These are phyloP conservation scores for Moniliophthora roreri DNA, from an alignment of 1,284 basidiomycete genomes.

Conservation along the genomic window DNA sequence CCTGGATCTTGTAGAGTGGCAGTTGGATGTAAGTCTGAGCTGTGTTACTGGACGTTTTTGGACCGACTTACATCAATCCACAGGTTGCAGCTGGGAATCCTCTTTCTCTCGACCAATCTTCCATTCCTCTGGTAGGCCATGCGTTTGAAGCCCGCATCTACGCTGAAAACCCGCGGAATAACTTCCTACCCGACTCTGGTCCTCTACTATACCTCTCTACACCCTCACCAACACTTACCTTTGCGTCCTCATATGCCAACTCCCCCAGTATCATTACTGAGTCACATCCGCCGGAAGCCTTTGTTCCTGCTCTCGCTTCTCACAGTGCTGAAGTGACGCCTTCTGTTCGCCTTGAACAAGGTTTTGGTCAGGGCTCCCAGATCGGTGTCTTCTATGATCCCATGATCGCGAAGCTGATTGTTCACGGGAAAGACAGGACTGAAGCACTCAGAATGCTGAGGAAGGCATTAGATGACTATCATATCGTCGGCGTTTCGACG, in stretches of 20 bases:
- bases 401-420: conserved; percentile 93
- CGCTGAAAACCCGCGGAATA: conserved; percentile 91
- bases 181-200: conserved; percentile 92
- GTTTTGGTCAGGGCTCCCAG: conserved; percentile 83
- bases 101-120: conserved; percentile 74
- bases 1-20: conserved; percentile 93
- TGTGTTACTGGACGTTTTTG: conserved; percentile 1
- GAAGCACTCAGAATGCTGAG: conserved; percentile 83
- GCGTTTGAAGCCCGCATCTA: conserved; percentile 97
- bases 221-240: conserved; percentile 64
- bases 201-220: conserved; percentile 79
- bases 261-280: conserved; percentile 26
- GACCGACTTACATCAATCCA: background rate
- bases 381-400: conserved; percentile 95
- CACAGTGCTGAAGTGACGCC: conserved; percentile 45
- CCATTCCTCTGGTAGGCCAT: conserved; percentile 85
- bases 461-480: conserved; percentile 83
- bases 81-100: conserved; percentile 89
- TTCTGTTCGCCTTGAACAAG: conserved; percentile 88
- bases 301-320: conserved; percentile 35
- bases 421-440: conserved; percentile 83
- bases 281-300: conserved; percentile 24
- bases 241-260: conserved; percentile 46
- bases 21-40: conserved; percentile 63
- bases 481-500: conserved; percentile 88